Base-by-base conservation (phyloP, 2,329 filamentous ascomycete species). In the Ceratocystis lukuohia region DNA sequence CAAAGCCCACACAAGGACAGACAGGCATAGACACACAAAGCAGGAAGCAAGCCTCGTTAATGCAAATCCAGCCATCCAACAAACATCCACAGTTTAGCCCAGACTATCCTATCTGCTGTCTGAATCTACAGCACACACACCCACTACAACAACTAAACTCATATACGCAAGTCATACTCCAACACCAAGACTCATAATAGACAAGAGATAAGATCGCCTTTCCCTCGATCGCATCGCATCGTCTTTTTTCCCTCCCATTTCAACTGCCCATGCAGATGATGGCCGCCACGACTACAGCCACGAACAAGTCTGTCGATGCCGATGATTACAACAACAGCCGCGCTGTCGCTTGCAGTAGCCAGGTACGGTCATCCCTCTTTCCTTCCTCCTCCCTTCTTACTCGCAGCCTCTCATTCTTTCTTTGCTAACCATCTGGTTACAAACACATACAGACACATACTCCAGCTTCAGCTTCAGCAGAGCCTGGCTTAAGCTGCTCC, bases 301-400 rank as follows among this genome's bases (percentile, higher is more conserved):
- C 59, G 57, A 68, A 41, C 61, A 64, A 68, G 59, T 65, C 66
- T 68, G 66, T 61, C 66, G 62, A 67, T 62, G 48, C 48, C 12
- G 48, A 50, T 50, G 56, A 41, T 61, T 44, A 63, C 59, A 41
- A 41, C 37, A 41, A 41, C 37, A 67, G 66, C 63, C 61, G 64
- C 66, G 64, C 64, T 61, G 56, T 62, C 50, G 59, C 66, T 44
- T 45, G 33, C 30, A n/a, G 25, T n/a, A 65, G 57, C 37, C 59
- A 68, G 66, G 66, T 68, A 63, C 61, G 66, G 37, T 37, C n/a
- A 48, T 41, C 22, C 53, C 20, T 30, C 20, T 17, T 33, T 8
- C 17, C 30, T 12, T n/a, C 62, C 62, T 22, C 22, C 44, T 1
- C 12, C 28, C 4, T 28, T 62, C 41, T 45, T 25, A 12, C 10